Evolutionary conservation across 192 early-diverging fungal genomes (phyloP).

Genomic region (Globomyces pollinis-pini): DNA sequence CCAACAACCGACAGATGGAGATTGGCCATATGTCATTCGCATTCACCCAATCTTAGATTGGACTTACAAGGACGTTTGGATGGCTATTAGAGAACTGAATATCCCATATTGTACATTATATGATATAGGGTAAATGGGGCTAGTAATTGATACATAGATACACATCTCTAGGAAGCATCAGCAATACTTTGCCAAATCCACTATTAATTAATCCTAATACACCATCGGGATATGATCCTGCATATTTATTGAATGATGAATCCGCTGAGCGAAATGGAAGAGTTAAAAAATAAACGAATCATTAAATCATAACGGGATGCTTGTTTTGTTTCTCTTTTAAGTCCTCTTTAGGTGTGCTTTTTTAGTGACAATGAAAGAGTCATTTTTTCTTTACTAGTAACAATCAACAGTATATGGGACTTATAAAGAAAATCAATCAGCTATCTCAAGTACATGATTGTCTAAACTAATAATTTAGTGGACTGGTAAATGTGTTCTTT

Average conservation of each 20-base stretch:
- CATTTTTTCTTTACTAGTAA: too few relatives aligned
- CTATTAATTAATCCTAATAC: conserved; percentile 40
- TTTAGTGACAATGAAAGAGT: too few relatives aligned
- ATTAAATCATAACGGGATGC: not conserved
- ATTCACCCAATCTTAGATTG: conserved; percentile 90
- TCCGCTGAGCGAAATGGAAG: conserved; percentile 60
- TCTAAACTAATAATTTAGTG: conserved; percentile 6
- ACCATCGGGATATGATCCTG: conserved; percentile 47
- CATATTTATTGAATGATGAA: conserved; percentile 53
- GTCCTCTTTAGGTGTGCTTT: too few relatives aligned
- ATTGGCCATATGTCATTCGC: conserved; percentile 86
- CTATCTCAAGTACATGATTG: not conserved
- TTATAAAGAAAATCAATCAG: not conserved
- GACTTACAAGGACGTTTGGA: conserved; percentile 81
- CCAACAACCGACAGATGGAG: conserved; percentile 61
- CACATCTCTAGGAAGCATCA: conserved; percentile 81
- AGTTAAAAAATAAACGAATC: conserved; percentile 13
- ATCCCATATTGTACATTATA: conserved; percentile 86
- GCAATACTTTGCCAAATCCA: conserved; percentile 82
- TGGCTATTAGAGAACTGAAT: conserved; percentile 49
- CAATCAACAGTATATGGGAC: conserved; percentile 5
- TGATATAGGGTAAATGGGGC: conserved; percentile 67
- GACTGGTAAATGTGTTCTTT: too few relatives aligned
- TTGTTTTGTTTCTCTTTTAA: not conserved
- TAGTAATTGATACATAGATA: conserved; percentile 46